Evolutionary conservation across 805 yeast species (phyloP), one percentile per base, ranked within the genome.

Genomic region (Yamadazyma sp.): DNA sequence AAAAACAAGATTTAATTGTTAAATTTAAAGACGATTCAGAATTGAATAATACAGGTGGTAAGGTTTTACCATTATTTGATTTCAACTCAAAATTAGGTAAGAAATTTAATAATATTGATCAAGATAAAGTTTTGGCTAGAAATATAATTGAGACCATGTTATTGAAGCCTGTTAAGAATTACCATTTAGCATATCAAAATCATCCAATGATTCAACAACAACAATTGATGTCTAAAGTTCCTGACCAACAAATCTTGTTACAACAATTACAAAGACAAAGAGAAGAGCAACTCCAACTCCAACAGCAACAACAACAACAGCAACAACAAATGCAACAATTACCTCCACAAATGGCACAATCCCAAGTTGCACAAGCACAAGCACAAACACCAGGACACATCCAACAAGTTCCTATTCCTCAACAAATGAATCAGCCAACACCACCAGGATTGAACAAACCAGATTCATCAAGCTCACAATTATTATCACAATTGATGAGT

Each of bases 401-500:
- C 15, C 42, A 31, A 25, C 40, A 35, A 28, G 28, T 31, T 12
- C 43, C 21, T 20, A 23, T 29, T 18, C 26, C 38, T 31, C 50
- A 28, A 29, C 40, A 33, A 17, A 37, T 27, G 11, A 45, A 33
- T 23, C 53, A 39, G 30, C 25, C 60, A 12, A 34, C 42, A 5
- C 44, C 48, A 10, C 48, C 48, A 7, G 44, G 44, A 4, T 36
- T 40, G 13, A 34, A 31, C 24, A 30, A 25, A 36, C 40, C 36
- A 8, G 36, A 57, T 5, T 75, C 78, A 18, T 78, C 84, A 31
- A 82, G 89, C 40, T 80, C 87, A 26, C 95, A 87, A 53, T 70
- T 88, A 51, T 70, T 88, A 49, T 86, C 79, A 39, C 96, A 87
- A 58, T 68, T 88, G 53, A 81, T 88, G 80, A 81, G 82, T 48